Evolutionary conservation across 2,329 filamentous ascomycete genomes (phyloP), one percentile per base, ranked within the genome.

Genomic region (Huntiella omanensis): DNA sequence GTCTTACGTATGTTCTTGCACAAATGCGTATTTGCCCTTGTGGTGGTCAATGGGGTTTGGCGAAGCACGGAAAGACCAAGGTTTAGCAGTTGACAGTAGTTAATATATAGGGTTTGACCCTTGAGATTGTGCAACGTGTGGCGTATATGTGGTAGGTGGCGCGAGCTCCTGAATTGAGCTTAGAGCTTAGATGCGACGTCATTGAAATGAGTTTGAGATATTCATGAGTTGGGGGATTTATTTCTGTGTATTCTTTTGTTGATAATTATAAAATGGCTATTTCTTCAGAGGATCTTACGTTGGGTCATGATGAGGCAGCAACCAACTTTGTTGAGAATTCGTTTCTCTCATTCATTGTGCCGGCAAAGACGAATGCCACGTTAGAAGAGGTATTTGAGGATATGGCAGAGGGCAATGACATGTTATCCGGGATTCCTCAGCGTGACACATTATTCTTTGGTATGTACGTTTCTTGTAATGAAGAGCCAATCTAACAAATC

Each of bases 371-470:
- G 47, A 56, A 71, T 34, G 62, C 77, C 46, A 60, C 69, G 36
- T 63, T 77, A 33, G 69, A 75, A 48, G 62, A 71, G 17, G 61
- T 62, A 2, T 66, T 78, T 47, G 62, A 60, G 19, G 41, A 47
- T 15, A 45, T 45, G 32, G 58, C 63, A 38, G 59, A 60, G 3
- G 59, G 63, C 8, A 63, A 61, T 52, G 63, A 62, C 53, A 62
- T 65, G 51, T 66, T 80, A 37, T 68, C 74, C 44, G 69, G 69
- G 13, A 68, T 84, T 55, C 62, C 71, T 38, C 70, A 75, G 54
- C 69, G 81, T 52, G 69, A 79, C 35, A 68, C 70, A 46, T 64
- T 87, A 35, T 80, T 83, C 57, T 84, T 86, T 56, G 82, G 82
- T 85, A 66, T 53, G 71, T 60, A 7, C 32, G 15, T 13, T 4